Conservation (phyloP, 345 rosid species). For the Gynandropsis gynandra region DNA sequence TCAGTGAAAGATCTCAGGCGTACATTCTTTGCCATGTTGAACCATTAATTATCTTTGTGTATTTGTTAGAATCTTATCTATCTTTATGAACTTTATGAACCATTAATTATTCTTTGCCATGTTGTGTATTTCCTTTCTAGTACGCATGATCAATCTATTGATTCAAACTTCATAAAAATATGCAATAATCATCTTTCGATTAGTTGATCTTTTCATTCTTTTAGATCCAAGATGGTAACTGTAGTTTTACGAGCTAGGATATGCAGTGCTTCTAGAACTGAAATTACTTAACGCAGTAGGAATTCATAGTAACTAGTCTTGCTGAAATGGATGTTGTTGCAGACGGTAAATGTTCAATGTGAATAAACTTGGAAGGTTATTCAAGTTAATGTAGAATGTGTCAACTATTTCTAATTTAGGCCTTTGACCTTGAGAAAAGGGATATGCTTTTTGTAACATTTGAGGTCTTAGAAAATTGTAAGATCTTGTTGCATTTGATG, state of each 20-base stretch:
- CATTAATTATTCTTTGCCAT: too few relatives aligned
- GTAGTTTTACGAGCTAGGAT: slow-evolving; percentile 3
- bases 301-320: not conserved
- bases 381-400: not conserved
- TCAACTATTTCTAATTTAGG: not conserved
- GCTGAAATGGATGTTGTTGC: slow-evolving; percentile 6
- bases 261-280: slow-evolving; percentile 3
- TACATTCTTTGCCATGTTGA: too few relatives aligned
- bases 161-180: not conserved
- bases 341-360: not conserved
- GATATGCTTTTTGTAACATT: slow-evolving; percentile 4
- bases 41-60: too few relatives aligned
- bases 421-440: not conserved
- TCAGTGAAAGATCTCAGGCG: too few relatives aligned
- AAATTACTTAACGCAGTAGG: slow-evolving; percentile 6
- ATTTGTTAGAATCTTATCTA: too few relatives aligned
- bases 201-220: slow-evolving; percentile 4
- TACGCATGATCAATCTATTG: not conserved
- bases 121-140: not conserved
- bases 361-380: slow-evolving; percentile 3
- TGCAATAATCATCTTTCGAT: not conserved
- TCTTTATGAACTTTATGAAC: too few relatives aligned
- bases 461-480: not conserved
- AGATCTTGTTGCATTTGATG: slow-evolving; percentile 5
- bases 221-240: slow-evolving; percentile 1